A percentile compares a stretch with the other conserved stretches of the same genome.
phyloP scores from a whole-genome alignment of 2,329 filamentous ascomycete species.

The Canariomyces notabilis region DNA sequence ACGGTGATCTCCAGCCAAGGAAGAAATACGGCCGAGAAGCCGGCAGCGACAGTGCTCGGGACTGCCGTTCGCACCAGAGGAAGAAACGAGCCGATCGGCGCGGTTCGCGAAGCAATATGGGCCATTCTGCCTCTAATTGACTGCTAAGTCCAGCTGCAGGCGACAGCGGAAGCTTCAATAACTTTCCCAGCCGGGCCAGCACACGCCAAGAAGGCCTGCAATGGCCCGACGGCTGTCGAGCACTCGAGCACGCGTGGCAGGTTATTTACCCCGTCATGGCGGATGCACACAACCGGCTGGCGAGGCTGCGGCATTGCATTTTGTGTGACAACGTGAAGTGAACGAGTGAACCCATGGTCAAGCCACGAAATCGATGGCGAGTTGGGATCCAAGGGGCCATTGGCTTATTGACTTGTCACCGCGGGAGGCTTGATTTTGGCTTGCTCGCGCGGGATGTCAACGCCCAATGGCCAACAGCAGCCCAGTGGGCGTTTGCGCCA shows the following conservation, averaged over 20 bases:
- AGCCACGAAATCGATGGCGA: no score
- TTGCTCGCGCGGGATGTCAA: conserved; percentile 20
- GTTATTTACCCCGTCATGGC: conserved; percentile 16
- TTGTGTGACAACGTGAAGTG: conserved; percentile 6
- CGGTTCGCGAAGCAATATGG: conserved; percentile 22
- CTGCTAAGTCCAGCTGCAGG: conserved; percentile 7
- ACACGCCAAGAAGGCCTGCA: conserved; percentile 14
- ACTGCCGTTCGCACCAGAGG: conserved; percentile 7
- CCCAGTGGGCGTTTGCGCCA: background rate
- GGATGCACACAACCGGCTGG: conserved; percentile 16
- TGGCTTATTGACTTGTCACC: no score
- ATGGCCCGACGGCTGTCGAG: conserved; percentile 8
- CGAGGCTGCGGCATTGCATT: conserved; percentile 14
- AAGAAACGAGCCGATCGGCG: conserved; percentile 12
- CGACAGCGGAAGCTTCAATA: conserved; percentile 15
- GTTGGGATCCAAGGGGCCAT: no score
- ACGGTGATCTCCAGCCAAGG: conserved; percentile 12
- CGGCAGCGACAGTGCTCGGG: conserved; percentile 4
- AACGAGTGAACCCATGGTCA: no score
- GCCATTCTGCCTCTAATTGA: conserved; percentile 23
- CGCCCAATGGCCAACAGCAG: conserved; percentile 1
- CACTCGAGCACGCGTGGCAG: conserved; percentile 7
- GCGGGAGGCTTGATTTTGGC: conserved; percentile 16
- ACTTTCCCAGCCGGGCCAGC: conserved; percentile 13
- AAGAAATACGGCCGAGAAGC: conserved; percentile 5